Conservation (phyloP, 495 filamentous ascomycete species). For the Annulohypoxylon stygium region DNA sequence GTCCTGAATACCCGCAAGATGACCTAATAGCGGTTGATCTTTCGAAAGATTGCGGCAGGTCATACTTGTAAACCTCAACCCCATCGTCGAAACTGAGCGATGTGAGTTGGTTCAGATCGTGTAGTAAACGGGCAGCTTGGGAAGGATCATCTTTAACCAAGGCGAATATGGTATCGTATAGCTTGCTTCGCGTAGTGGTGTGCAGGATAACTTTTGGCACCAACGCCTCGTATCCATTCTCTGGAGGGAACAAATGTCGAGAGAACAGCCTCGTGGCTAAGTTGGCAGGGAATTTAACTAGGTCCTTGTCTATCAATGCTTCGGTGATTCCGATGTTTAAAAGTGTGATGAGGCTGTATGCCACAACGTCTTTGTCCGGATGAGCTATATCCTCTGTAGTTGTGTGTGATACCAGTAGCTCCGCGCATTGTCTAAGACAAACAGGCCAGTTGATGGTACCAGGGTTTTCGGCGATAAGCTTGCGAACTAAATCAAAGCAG, state of each 20-base stretch:
- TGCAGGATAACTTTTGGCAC: slow-evolving; percentile 59
- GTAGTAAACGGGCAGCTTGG: slow-evolving; percentile 65
- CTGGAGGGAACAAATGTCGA: slow-evolving; percentile 76
- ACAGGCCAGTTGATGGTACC: slow-evolving; percentile 64
- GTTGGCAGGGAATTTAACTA: slow-evolving; percentile 20
- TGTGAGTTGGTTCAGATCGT: slow-evolving; percentile 66
- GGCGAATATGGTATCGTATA: slow-evolving; percentile 73
- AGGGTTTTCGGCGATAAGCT: slow-evolving; percentile 65
- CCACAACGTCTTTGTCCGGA: slow-evolving; percentile 63
- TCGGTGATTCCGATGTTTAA: slow-evolving; percentile 49
- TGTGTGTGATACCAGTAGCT: slow-evolving; percentile 66
- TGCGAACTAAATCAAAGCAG: slow-evolving; percentile 64
- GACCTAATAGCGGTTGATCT: slow-evolving; percentile 77
- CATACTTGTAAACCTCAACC: slow-evolving; percentile 61
- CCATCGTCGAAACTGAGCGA: slow-evolving; percentile 57
- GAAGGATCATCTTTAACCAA: slow-evolving; percentile 68
- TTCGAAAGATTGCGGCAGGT: slow-evolving; percentile 71
- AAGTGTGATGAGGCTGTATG: slow-evolving; percentile 62
- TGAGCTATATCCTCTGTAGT: slow-evolving; percentile 62
- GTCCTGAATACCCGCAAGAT: slow-evolving; percentile 81
- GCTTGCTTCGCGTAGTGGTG: slow-evolving; percentile 69
- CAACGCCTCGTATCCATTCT: slow-evolving; percentile 54
- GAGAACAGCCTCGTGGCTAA: slow-evolving; percentile 73
- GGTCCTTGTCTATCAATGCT: slow-evolving; percentile 21
- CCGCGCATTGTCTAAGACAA: slow-evolving; percentile 66